A percentile compares a stretch with the other conserved stretches of the same genome.
phyloP scores from a whole-genome alignment of 2,329 filamentous ascomycete genomes.

The Talaromyces sp. region DNA sequence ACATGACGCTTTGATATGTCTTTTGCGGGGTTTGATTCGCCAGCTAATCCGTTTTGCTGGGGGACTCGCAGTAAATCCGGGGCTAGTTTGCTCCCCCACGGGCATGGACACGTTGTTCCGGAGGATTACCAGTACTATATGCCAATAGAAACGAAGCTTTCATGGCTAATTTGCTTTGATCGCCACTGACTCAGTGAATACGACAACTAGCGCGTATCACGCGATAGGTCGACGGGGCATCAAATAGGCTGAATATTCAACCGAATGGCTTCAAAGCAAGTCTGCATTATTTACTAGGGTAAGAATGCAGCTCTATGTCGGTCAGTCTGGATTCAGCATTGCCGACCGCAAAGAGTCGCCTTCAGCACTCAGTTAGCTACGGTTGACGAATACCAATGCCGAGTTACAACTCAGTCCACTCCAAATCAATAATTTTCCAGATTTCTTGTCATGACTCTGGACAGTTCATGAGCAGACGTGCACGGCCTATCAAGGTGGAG shows the following conservation, averaged over 20 bases:
- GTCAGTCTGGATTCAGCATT: neutral
- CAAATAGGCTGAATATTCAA: neutral
- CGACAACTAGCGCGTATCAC: neutral
- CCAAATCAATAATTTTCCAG: neutral
- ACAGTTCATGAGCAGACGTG: no score
- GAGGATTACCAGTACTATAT: neutral
- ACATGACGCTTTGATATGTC: neutral
- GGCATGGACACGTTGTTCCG: neutral
- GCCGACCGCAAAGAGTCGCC: neutral
- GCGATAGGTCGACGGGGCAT: neutral
- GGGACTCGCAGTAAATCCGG: neutral
- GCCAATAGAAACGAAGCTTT: neutral
- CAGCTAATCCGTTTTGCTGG: neutral
- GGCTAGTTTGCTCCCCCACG: neutral
- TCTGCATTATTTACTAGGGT: neutral
- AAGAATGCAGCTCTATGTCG: neutral
- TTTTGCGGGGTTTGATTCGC: neutral
- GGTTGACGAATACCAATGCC: neutral
- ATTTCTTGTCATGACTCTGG: neutral
- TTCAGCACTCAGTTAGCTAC: neutral
- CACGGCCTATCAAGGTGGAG: neutral
- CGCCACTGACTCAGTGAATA: neutral
- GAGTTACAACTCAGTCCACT: neutral
- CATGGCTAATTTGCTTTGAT: neutral
- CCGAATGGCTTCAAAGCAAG: neutral